Percentiles rank a stretch among this genome's conserved stretches.
Evolutionary conservation across 257 asterid genomes (phyloP).

Genomic region (Henckelia pumila): DNA sequence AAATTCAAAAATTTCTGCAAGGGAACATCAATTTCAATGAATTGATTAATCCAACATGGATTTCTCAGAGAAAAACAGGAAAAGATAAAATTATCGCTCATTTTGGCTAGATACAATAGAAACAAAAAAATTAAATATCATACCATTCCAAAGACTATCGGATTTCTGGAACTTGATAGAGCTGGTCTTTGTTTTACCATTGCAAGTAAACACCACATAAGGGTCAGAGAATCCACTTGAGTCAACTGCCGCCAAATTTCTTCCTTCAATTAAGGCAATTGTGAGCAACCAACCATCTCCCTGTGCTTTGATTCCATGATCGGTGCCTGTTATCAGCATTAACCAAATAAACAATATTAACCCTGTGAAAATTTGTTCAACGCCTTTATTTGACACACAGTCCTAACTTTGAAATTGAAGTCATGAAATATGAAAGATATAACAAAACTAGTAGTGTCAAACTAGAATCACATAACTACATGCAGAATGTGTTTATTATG

Average conservation of each 20-base stretch:
- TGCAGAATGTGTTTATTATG: background rate
- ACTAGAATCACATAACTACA: background rate
- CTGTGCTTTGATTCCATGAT: conserved; percentile 94
- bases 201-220: conserved; percentile 94
- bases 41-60: conserved; percentile 21
- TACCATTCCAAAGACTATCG: conserved; percentile 91
- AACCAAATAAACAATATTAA: conserved; percentile 19
- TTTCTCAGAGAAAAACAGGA: background rate
- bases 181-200: conserved; percentile 82
- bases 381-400: background rate
- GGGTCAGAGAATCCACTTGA: conserved; percentile 94
- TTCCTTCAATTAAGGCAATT: conserved; percentile 90
- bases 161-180: conserved; percentile 94
- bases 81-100: background rate
- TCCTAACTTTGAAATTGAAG: background rate
- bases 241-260: conserved; percentile 80
- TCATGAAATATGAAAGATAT: background rate
- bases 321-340: conserved; percentile 57
- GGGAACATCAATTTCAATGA: conserved; percentile 20
- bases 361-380: background rate
- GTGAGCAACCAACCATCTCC: conserved; percentile 99
- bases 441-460: background rate
- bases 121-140: background rate
- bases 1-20: conserved; percentile 94
- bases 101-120: conserved; percentile 19